Conservation (phyloP, 2,329 filamentous ascomycete genomes). For the Byssochlamys sp. region DNA sequence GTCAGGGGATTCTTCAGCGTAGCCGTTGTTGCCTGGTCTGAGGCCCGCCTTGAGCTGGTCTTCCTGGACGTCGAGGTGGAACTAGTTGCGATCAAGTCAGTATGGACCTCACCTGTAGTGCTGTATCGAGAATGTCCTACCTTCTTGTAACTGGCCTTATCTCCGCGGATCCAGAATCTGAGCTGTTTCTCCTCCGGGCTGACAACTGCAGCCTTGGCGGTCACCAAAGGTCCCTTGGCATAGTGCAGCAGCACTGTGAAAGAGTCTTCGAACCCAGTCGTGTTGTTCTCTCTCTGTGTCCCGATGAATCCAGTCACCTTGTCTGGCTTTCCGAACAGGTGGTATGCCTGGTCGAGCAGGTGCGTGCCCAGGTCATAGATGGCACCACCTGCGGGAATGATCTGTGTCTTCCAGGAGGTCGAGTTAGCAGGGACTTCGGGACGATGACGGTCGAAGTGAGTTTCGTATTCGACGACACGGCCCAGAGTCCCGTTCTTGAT, state of each 20-base stretch:
- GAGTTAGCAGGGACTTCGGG: conserved; percentile 41
- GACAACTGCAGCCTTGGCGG: conserved; percentile 59
- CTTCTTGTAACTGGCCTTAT: conserved; percentile 67
- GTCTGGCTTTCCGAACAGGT: conserved; percentile 59
- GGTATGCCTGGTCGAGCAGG: conserved; percentile 64
- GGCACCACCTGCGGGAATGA: conserved; percentile 56
- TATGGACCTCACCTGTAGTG: not conserved
- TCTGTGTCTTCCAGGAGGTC: conserved; percentile 58
- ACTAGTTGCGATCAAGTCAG: conserved; percentile 17
- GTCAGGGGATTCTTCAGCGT: conserved; percentile 54
- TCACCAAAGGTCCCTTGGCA: conserved; percentile 52
- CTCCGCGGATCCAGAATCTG: conserved; percentile 67
- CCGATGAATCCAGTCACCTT: conserved; percentile 59
- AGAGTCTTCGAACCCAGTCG: conserved; percentile 38
- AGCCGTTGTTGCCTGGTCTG: conserved; percentile 51
- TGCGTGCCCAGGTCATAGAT: conserved; percentile 70
- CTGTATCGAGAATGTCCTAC: conserved; percentile 22
- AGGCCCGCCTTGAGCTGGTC: conserved; percentile 58
- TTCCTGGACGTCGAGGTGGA: conserved; percentile 63
- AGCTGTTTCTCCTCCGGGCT: conserved; percentile 61
- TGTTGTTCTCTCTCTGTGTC: conserved; percentile 55
- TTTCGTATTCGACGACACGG: conserved; percentile 66
- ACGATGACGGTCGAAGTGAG: conserved; percentile 69
- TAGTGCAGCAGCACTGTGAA: conserved; percentile 60
- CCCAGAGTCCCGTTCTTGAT: conserved; percentile 53